A percentile compares a stretch with the other conserved stretches of the same genome.
phyloP scores from a whole-genome alignment of 805 yeast species.

The Cyberlindnera petersonii region DNA sequence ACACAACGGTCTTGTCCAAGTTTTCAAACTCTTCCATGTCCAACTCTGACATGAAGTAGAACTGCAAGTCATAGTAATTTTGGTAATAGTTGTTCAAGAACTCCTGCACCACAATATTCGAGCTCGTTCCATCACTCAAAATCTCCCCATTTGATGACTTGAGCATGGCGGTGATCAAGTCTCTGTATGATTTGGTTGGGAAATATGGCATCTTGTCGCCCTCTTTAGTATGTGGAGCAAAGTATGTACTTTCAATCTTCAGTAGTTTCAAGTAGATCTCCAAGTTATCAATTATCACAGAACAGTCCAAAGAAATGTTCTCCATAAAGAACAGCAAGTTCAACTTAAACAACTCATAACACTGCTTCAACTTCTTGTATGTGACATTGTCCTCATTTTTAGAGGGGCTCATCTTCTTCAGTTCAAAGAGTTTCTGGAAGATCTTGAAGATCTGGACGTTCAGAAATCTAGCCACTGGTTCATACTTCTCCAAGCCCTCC shows the following conservation, averaged over 20 bases:
- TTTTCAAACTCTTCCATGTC: conserved; percentile 22
- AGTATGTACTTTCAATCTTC: conserved; percentile 50
- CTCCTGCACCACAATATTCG: conserved; percentile 48
- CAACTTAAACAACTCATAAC: conserved; percentile 51
- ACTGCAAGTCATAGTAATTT: conserved; percentile 74
- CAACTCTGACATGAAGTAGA: conserved; percentile 58
- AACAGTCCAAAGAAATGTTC: conserved; percentile 37
- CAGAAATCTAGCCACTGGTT: conserved; percentile 20
- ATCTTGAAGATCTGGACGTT: conserved; percentile 22
- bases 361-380: conserved; percentile 59
- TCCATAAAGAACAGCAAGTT: conserved; percentile 41
- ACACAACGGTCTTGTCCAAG: conserved; percentile 14
- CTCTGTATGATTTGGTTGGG: conserved; percentile 51
- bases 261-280: conserved; percentile 55
- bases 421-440: conserved; percentile 23
- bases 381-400: conserved; percentile 41
- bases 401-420: conserved; percentile 11
- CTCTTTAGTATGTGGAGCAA: conserved; percentile 39
- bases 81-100: conserved; percentile 52
- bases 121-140: conserved; percentile 44
- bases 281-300: conserved; percentile 47
- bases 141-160: conserved; percentile 36
- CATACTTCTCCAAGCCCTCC: conserved; percentile 18
- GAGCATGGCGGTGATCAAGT: conserved; percentile 36
- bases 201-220: conserved; percentile 47